phyloP scores from a whole-genome alignment of 345 rosid species.

The Gossypium raimondii region DNA sequence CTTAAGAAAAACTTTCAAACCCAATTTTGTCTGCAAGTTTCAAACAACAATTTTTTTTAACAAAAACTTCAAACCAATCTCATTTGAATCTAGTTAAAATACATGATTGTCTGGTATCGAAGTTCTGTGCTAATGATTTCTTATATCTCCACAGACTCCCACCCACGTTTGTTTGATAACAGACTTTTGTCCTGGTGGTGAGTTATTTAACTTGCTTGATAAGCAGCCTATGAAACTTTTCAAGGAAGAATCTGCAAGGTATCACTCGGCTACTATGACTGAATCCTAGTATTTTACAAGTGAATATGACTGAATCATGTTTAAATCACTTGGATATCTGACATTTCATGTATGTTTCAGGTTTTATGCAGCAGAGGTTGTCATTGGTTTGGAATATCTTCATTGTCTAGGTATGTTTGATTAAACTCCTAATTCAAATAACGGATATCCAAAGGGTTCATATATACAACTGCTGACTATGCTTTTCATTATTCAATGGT shows the following conservation, averaged over 20 bases:
- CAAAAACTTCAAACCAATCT: no score
- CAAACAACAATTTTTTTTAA: no score
- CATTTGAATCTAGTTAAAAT: no score
- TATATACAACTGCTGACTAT: not conserved
- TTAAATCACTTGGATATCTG: not conserved
- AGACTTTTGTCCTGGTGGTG: conserved; percentile 95
- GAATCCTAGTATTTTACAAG: not conserved
- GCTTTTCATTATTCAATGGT: not conserved
- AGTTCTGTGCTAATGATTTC: conserved; percentile 16
- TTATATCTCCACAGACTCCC: conserved; percentile 58
- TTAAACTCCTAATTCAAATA: not conserved
- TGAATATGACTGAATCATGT: not conserved
- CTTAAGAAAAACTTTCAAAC: no score
- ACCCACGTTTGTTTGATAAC: conserved; percentile 94
- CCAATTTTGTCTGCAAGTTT: no score
- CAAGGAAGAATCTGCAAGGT: conserved; percentile 90
- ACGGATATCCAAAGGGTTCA: not conserved
- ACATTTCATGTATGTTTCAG: conserved; percentile 33
- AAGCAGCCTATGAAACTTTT: conserved; percentile 85
- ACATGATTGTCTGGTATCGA: not conserved
- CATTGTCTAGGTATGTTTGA: conserved; percentile 76
- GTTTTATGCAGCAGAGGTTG: conserved; percentile 91
- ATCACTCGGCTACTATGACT: not conserved
- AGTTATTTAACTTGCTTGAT: conserved; percentile 84
- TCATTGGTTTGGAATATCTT: conserved; percentile 84